Evolutionary conservation across 495 filamentous ascomycete genomes (phyloP), one percentile per base, ranked within the genome.

Genomic region (Hypoxylon perforatum): DNA sequence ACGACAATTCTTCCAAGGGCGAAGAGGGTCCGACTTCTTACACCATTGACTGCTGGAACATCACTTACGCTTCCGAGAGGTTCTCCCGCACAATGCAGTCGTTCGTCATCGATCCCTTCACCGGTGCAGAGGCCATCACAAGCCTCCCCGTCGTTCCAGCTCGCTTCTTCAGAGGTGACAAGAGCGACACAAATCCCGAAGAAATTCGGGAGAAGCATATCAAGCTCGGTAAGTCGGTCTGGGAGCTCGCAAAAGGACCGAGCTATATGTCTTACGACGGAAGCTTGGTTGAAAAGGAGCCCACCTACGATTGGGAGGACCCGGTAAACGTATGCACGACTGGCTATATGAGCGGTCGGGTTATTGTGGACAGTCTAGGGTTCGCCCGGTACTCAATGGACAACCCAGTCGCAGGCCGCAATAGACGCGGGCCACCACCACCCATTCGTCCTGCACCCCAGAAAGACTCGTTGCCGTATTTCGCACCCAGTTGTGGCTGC

Each of bases 251-350:
- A 6, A 75, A 76, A 56, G 58, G 66, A 45, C 76, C 78, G 1
- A 71, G 54, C 9, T 78, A 79, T 48, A 78, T 68, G 62, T 61
- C 76, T 1, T 76, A 80, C 12, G 70, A 79, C 8, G 78, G 78
- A 7, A 49, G 55, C 18, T 49, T 78, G 28, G 65, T 67, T 36
- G 58, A 65, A n/a, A 64, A 51, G 19, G 25, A 41, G 1, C 38
- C 47, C 19, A n/a, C 22, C 0, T 23, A 1, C 18, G 46, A 52
- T 5, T 35, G 25, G 36, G 21, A 56, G 18, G 41, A 67, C 19
- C 23, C 42, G 4, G 35, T n/a, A 5, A 12, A 2, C 25, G 49
- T n/a, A n/a, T n/a, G 59, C 41, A 57, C 63, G 2, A 63, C 53
- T 2, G 61, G 70, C 0, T 58, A 76, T 36, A 72, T 75, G 55